These are phyloP conservation scores for Chamaenerion angustifolium DNA, from an alignment of 345 rosid genomes.

Conservation along the genomic window DNA sequence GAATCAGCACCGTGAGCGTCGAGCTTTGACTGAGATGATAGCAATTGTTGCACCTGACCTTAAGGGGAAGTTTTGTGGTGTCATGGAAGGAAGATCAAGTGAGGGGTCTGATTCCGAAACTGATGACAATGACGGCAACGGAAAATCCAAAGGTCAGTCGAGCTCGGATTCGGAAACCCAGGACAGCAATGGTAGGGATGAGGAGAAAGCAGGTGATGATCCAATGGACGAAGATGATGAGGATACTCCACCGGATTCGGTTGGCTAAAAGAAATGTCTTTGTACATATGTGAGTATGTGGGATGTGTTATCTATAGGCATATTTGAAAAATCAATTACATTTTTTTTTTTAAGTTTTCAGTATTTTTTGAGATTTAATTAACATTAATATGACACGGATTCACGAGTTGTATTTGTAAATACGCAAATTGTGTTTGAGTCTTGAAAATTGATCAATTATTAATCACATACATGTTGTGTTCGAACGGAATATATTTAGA, in stretches of 20 bases:
- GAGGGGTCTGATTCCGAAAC: slow-evolving; percentile 37
- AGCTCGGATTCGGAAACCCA: slow-evolving; percentile 30
- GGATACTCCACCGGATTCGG: slow-evolving; percentile 21
- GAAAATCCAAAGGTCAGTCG: slow-evolving; percentile 9
- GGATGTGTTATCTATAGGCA: too few relatives aligned
- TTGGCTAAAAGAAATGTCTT: slow-evolving; percentile 1
- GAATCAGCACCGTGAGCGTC: slow-evolving; percentile 20
- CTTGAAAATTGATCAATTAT: too few relatives aligned
- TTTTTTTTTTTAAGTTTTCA: too few relatives aligned
- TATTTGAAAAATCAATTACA: too few relatives aligned
- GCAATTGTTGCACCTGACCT: slow-evolving; percentile 53
- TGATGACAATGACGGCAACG: slow-evolving; percentile 15
- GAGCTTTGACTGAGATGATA: slow-evolving; percentile 43
- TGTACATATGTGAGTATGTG: too few relatives aligned
- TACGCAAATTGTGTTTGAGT: too few relatives aligned
- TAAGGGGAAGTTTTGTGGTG: slow-evolving; percentile 33
- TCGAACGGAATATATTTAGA: too few relatives aligned
- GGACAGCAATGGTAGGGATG: slow-evolving; percentile 11
- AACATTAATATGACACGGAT: too few relatives aligned
- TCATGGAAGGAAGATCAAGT: slow-evolving; percentile 3
- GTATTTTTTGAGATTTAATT: too few relatives aligned
- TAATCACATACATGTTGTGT: too few relatives aligned
- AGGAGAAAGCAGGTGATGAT: slow-evolving; percentile 19
- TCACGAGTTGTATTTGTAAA: too few relatives aligned
- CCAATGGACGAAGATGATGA: slow-evolving; percentile 49